Base-by-base conservation (phyloP, 2,329 filamentous ascomycete species). In the Clarireedia monteithiana region DNA sequence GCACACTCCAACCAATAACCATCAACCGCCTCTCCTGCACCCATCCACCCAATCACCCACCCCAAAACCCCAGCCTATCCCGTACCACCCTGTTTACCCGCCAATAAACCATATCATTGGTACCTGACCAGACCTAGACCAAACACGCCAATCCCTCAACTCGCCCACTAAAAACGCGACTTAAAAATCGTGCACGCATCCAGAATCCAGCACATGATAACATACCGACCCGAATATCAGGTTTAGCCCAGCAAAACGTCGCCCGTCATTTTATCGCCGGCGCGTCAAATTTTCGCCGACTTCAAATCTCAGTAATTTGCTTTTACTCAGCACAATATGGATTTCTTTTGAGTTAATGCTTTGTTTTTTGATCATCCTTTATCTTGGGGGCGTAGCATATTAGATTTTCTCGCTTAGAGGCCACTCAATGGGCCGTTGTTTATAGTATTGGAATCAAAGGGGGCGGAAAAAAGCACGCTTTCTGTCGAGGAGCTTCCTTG, bases 391-490 rank as follows among this genome's bases (percentile, higher is more conserved):
- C 52, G 52, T n/a, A 49, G 34, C 27, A 49, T 14, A 20, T 2
- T 38, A 39, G n/a, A 40, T n/a, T 54, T 34, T 42, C 52, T 54
- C 52, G 52, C 52, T 54, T 54, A 34, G 48, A 12, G 34, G 12
- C 34, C 52, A 24, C 48, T 54, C 23, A 46, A 49, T n/a, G 23
- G n/a, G 51, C 44, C 44, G n/a, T 34, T 49, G 17, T 49, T 51
- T 49, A 42, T 54, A 48, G 52, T 42, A 39, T 42, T 42, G 17
- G 39, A 20, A 6, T 17, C 9, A 27, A 40, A 48, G 44, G 52
- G 52, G 45, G 44, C 46, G 48, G 23, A 49, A 49, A 3, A 20
- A 42, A 7, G 39, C n/a, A 10, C 17, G n/a, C 39, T 42, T 6
- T 42, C 39, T 34, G 10, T 34, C 30, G 4, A 38, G 27, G 12